Base-by-base conservation (phyloP, 805 yeast genomes). In the Kazachstania kunashirensis region DNA sequence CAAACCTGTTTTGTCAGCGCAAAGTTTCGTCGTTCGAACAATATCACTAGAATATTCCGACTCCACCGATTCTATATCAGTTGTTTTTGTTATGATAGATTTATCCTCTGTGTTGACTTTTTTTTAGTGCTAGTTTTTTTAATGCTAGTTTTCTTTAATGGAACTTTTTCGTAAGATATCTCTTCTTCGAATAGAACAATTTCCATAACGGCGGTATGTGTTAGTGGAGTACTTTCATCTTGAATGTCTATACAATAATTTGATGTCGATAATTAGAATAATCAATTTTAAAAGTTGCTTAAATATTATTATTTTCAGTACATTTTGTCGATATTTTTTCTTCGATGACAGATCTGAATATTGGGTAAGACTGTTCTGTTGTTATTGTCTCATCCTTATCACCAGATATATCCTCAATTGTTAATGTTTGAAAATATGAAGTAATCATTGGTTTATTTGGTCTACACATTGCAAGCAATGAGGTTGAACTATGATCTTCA, bases 141-240 rank as follows among this genome's bases (percentile, higher is more conserved):
- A 15, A 5, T 18, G 11, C 9, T 15, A 15, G 15, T 8, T 23
- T 16, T 15, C 12, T 11, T 33, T 17, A 11, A 17, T 14, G 33
- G 33, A 9, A 30, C 18, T 24, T 25, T 16, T 29, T 16, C 31
- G 20, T 30, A 29, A 5, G 34, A 30, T 19, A 36, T 16, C 16
- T 36, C 39, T 26, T 36, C 39, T 16, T 36, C 39, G 12, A 26
- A 18, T 8, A 36, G 10, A 19, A 31, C 26, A 6, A 36, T 21
- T 17, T 36, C 34, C 17, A 36, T n/a, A 5, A 36, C 20, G 5
- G 31, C 16, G 9, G 30, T 36, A 21, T 36, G 39, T 20, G 6
- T 24, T 5, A 36, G 31, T 1, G 31, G 14, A 12, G 31, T 14
- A 10, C 23, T 14, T 12, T 11, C 14, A n/a, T 6, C 8, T 8